phyloP scores from a whole-genome alignment of 805 yeast species.

The Scheffersomyces coipomensis region DNA sequence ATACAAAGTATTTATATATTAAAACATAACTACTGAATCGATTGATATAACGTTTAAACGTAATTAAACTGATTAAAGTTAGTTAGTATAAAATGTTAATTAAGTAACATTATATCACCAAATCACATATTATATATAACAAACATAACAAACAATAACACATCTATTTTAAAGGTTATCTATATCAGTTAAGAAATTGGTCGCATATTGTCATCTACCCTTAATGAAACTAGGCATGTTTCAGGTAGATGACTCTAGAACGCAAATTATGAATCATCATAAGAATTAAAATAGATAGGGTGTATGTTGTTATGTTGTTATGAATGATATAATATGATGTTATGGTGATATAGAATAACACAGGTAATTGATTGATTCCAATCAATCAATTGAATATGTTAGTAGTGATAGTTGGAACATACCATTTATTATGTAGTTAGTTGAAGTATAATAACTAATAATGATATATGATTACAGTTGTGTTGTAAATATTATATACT shows the following conservation, averaged over 20 bases:
- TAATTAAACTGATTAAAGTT: neutral
- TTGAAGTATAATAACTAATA: too few species aligned
- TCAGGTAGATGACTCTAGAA: slow-evolving; percentile 39
- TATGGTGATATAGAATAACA: too few species aligned
- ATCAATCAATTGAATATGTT: too few species aligned
- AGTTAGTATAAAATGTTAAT: neutral
- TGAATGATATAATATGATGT: neutral
- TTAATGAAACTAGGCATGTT: slow-evolving; percentile 47
- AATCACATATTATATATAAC: neutral
- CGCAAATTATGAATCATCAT: slow-evolving; percentile 50
- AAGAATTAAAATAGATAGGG: neutral
- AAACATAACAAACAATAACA: neutral
- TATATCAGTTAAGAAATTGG: slow-evolving; percentile 19
- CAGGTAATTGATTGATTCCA: too few species aligned
- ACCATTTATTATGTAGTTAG: too few species aligned
- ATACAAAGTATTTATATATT: too few species aligned
- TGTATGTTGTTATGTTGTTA: neutral
- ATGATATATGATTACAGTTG: too few species aligned
- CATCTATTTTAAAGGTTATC: neutral
- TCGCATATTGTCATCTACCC: slow-evolving; percentile 39
- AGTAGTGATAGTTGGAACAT: too few species aligned
- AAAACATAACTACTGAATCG: too few species aligned
- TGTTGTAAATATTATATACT: too few species aligned
- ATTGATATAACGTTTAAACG: too few species aligned
- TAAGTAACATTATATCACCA: neutral